Percentiles rank a stretch among this genome's conserved stretches.
These are phyloP conservation scores for Mycosarcoma mackinlayi DNA, from an alignment of 1,284 basidiomycete species.

Conservation along the genomic window DNA sequence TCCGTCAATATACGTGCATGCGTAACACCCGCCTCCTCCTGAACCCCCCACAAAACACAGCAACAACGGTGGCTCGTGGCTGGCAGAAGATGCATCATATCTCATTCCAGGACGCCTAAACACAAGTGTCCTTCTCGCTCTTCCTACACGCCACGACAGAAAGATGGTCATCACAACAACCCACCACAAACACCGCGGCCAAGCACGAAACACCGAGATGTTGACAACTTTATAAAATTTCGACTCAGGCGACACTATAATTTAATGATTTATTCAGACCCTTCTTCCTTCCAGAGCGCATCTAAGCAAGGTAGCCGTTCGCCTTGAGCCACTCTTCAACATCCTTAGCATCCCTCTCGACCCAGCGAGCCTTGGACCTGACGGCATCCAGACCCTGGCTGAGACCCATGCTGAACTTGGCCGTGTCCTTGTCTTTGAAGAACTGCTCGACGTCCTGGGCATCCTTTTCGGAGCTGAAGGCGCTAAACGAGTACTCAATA, in stretches of 20 bases:
- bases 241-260: background rate
- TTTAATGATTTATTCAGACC: background rate
- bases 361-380: conserved; percentile 74
- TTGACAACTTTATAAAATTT: too few relatives aligned
- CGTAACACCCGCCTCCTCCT: too few relatives aligned
- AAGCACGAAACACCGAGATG: too few relatives aligned
- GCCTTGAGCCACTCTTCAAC: conserved; percentile 73
- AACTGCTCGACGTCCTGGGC: conserved; percentile 76
- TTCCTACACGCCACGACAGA: too few relatives aligned
- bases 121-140: too few relatives aligned
- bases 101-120: too few relatives aligned
- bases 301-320: conserved; percentile 53
- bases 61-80: too few relatives aligned
- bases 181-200: too few relatives aligned
- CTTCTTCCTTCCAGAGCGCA: background rate
- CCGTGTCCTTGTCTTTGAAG: conserved; percentile 69
- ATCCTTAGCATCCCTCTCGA: conserved; percentile 74
- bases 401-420: conserved; percentile 73
- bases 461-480: conserved; percentile 78
- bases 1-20: too few relatives aligned
- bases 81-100: too few relatives aligned
- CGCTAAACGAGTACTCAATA: conserved; percentile 73
- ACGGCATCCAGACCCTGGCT: conserved; percentile 78
- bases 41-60: too few relatives aligned
- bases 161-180: too few relatives aligned